Conservation (phyloP, 352 stramenopile genomes). For the Phytophthora palmivora region DNA sequence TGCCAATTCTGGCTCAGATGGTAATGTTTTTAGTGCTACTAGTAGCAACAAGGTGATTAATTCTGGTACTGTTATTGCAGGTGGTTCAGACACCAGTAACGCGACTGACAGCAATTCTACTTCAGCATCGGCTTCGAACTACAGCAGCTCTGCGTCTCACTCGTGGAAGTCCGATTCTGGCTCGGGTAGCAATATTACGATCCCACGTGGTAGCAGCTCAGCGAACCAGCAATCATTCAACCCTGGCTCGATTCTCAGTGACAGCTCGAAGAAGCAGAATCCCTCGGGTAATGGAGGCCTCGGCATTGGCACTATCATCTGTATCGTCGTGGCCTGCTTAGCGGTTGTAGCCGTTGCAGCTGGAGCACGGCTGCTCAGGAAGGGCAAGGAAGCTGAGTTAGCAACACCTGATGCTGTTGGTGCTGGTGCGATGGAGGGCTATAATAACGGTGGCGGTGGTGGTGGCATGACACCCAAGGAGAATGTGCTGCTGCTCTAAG, state of each 20-base stretch:
- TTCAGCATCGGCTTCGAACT: conserved; percentile 5
- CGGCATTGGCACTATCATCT: conserved; percentile 52
- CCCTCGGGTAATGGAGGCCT: conserved; percentile 17
- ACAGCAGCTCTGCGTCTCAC: conserved; percentile 17
- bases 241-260: conserved; percentile 41
- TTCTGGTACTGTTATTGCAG: conserved; percentile 30
- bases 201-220: conserved; percentile 33
- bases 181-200: conserved; percentile 19
- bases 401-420: conserved; percentile 60
- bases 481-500: conserved; percentile 84
- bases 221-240: conserved; percentile 51
- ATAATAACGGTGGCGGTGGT: conserved; percentile 53
- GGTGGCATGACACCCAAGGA: conserved; percentile 84
- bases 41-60: conserved; percentile 23
- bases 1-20: conserved; percentile 13
- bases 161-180: conserved; percentile 30
- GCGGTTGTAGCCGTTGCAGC: conserved; percentile 75
- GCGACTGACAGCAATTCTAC: conserved; percentile 7
- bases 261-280: conserved; percentile 19
- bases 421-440: conserved; percentile 50
- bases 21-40: conserved; percentile 20
- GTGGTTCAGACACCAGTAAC: conserved; percentile 24
- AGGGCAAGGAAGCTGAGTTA: conserved; percentile 59
- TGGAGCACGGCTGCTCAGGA: conserved; percentile 73
- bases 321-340: conserved; percentile 73